phyloP scores from a whole-genome alignment of 2,329 filamentous ascomycete species.

The Cercospora nicotianae region DNA sequence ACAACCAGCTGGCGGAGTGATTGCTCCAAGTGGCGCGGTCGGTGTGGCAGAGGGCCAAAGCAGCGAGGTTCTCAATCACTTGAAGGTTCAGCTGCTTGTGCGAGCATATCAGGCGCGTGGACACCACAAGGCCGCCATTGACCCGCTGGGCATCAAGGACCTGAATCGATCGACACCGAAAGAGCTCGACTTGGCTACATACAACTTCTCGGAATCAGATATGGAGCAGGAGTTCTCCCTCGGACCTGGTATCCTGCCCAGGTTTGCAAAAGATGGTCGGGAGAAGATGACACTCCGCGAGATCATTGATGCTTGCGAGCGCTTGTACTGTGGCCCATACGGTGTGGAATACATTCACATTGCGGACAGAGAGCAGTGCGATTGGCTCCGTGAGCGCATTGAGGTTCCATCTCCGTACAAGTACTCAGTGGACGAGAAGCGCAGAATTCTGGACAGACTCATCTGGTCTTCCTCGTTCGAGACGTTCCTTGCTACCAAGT shows the following conservation, averaged over 20 bases:
- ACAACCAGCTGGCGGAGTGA: conserved; percentile 73
- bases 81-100: conserved; percentile 96
- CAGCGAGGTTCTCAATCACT: conserved; percentile 86
- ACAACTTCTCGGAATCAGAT: conserved; percentile 92
- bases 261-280: conserved; percentile 83
- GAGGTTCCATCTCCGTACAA: conserved; percentile 95
- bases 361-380: conserved; percentile 93
- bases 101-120: conserved; percentile 97
- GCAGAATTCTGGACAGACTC: conserved; percentile 90
- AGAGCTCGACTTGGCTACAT: conserved; percentile 89
- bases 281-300: conserved; percentile 97
- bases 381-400: conserved; percentile 94
- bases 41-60: conserved; percentile 66
- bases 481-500: conserved; percentile 91
- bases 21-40: conserved; percentile 68
- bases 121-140: conserved; percentile 97
- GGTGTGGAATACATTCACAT: conserved; percentile 99
- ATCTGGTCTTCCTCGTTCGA: conserved; percentile 99
- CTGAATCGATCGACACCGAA: conserved; percentile 57
- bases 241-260: conserved; percentile 90
- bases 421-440: conserved; percentile 97
- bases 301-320: conserved; percentile 89
- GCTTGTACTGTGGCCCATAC: conserved; percentile 95
- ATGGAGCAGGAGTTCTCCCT: conserved; percentile 88
- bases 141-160: conserved; percentile 88